Evolutionary conservation across 2,329 filamentous ascomycete species (phyloP), one percentile per base, ranked within the genome.

Genomic region (Colletotrichum endophyticum): DNA sequence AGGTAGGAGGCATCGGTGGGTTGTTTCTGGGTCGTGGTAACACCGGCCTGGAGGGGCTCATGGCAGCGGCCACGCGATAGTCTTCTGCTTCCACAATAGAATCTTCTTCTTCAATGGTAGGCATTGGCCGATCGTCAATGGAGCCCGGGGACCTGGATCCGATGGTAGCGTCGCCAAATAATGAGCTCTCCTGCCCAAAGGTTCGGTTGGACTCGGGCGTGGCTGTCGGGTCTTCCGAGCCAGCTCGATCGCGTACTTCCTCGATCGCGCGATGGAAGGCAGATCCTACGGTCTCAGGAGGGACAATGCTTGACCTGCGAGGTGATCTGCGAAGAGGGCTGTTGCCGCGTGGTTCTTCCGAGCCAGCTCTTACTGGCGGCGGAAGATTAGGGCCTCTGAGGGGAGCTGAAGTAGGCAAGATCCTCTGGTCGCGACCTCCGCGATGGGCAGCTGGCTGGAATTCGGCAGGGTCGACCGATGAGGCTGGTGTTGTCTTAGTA

Each of bases 171-270:
- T 44, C 70, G 19, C 67, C 62, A 15, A 69, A 78, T 8, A 78
- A 36, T 15, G 70, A 75, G 59, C 77, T 78, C 53, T 78, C 77
- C 25, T 77, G 61, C 13, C 73, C 70, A 36, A 78, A 78, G 13
- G 72, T 78, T 11, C 77, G 76, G 4, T 49, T 11, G 13, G 77
- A 75, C 5, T 78, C 77, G 7, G 66, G 68, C 6, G 63, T 72
- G 3, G 39, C 66, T 3, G 64, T 28, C 11, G 49, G 64, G 5
- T 56, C 39, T 32, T 66, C 68, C 9, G 69, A 66, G 13, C 69
- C 59, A 32, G 32, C 22, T 9, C 59, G 39, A 30, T 30, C 44
- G 11, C n/a, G 27, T 34, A 32, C 63, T 32, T 67, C 73, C 30
- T 70, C 53, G 16, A 73, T 61, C 27, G 70, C 70, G 32, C 73